Conservation (phyloP, 1,284 basidiomycete species). For the Heterobasidion irregulare region DNA sequence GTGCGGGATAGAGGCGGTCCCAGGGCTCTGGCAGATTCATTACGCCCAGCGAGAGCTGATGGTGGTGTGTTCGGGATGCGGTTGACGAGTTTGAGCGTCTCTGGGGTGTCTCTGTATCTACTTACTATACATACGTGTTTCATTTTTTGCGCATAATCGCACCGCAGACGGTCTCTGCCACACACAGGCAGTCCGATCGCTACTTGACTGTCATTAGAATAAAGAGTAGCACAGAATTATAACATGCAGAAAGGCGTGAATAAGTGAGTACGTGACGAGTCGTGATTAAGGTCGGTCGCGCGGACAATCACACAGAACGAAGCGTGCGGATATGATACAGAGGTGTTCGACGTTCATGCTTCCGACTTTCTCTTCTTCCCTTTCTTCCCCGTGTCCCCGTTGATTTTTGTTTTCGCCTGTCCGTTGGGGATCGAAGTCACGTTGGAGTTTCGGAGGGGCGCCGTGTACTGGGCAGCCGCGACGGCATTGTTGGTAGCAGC, state of each 20-base stretch:
- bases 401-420: conserved; percentile 30
- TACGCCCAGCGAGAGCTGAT: conserved; percentile 19
- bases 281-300: too few relatives aligned
- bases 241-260: too few relatives aligned
- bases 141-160: neutral
- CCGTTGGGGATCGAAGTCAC: conserved; percentile 33
- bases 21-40: conserved; percentile 27
- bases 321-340: neutral
- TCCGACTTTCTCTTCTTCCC: conserved; percentile 50
- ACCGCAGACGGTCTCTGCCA: neutral
- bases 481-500: neutral
- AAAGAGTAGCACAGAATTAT: neutral
- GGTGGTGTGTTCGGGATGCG: neutral
- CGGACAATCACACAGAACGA: too few relatives aligned
- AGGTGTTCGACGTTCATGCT: neutral
- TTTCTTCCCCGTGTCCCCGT: conserved; percentile 41
- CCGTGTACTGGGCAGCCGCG: neutral
- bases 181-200: neutral
- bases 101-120: neutral
- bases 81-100: neutral
- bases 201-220: neutral
- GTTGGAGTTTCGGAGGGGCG: conserved; percentile 25
- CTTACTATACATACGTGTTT: neutral
- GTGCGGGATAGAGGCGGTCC: neutral
- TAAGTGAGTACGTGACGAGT: too few relatives aligned